These are phyloP conservation scores for Cymbopogon flexuosus DNA, from an alignment of 202 grass and related monocot species.

Conservation along the genomic window DNA sequence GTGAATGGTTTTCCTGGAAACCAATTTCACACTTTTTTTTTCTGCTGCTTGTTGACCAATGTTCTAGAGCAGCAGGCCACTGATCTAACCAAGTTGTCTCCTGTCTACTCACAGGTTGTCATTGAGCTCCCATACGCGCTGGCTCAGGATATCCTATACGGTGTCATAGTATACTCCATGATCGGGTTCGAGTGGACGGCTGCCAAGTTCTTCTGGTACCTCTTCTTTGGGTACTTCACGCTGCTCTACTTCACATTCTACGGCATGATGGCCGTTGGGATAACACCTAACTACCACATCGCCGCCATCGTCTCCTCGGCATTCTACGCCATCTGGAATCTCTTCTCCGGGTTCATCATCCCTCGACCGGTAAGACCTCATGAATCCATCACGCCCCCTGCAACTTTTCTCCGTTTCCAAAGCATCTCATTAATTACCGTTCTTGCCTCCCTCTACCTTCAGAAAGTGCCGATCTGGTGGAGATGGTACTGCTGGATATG, in stretches of 20 bases:
- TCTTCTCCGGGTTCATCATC: slow-evolving; percentile 84
- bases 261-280: slow-evolving; percentile 81
- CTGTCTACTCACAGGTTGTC: slow-evolving; percentile 49
- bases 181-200: slow-evolving; percentile 87
- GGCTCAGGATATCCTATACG: slow-evolving; percentile 51
- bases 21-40: not conserved
- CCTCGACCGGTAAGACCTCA: slow-evolving; percentile 48
- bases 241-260: slow-evolving; percentile 97
- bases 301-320: slow-evolving; percentile 71
- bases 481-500: slow-evolving; percentile 75
- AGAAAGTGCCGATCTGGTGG: slow-evolving; percentile 87
- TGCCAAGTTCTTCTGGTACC: slow-evolving; percentile 81
- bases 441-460: slow-evolving; percentile 4
- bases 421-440: slow-evolving; percentile 15
- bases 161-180: slow-evolving; percentile 76
- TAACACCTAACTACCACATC: slow-evolving; percentile 79
- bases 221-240: slow-evolving; percentile 88
- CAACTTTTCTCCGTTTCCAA: not conserved
- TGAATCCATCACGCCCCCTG: not conserved
- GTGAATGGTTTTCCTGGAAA: slow-evolving; percentile 36
- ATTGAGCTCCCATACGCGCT: slow-evolving; percentile 83
- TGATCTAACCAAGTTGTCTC: not conserved
- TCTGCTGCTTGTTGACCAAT: not conserved
- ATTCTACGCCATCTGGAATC: slow-evolving; percentile 79
- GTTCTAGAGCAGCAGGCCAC: not conserved